These are phyloP conservation scores for Meira nashicola DNA, from an alignment of 1,284 basidiomycete species.

Conservation along the genomic window DNA sequence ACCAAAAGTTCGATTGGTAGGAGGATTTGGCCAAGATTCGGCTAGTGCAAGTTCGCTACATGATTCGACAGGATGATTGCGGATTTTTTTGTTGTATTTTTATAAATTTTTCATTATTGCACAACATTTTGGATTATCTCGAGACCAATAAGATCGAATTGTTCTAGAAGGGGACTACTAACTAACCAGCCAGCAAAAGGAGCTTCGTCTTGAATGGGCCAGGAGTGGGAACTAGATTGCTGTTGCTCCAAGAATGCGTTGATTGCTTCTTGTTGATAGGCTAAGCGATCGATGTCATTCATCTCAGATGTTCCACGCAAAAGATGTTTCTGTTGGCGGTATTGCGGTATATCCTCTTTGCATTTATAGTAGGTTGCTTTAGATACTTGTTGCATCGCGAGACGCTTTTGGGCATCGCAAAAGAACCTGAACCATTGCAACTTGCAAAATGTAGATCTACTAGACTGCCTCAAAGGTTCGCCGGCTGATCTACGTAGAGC, in stretches of 20 bases:
- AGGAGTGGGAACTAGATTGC: background rate
- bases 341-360: background rate
- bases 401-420: background rate
- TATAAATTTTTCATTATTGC: background rate
- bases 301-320: background rate
- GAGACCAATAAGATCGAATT: background rate
- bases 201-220: background rate
- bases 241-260: background rate
- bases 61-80: slow-evolving; percentile 26
- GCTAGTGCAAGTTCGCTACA: slow-evolving; percentile 25
- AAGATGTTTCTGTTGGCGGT: background rate
- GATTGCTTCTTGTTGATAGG: background rate
- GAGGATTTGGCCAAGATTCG: slow-evolving; percentile 27
- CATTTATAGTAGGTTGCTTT: background rate
- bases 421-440: background rate
- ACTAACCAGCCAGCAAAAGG: slow-evolving; percentile 8
- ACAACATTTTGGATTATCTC: slow-evolving; percentile 9
- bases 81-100: slow-evolving; percentile 29
- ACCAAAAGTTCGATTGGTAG: slow-evolving; percentile 11
- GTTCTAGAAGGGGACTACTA: background rate
- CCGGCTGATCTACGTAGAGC: slow-evolving; percentile 5
- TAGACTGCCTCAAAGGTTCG: background rate
- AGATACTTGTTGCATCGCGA: background rate
- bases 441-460: slow-evolving; percentile 1
- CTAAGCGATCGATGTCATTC: background rate